Conservation (phyloP, 208 protist species). For the Acanthamoeba triangularis region DNA sequence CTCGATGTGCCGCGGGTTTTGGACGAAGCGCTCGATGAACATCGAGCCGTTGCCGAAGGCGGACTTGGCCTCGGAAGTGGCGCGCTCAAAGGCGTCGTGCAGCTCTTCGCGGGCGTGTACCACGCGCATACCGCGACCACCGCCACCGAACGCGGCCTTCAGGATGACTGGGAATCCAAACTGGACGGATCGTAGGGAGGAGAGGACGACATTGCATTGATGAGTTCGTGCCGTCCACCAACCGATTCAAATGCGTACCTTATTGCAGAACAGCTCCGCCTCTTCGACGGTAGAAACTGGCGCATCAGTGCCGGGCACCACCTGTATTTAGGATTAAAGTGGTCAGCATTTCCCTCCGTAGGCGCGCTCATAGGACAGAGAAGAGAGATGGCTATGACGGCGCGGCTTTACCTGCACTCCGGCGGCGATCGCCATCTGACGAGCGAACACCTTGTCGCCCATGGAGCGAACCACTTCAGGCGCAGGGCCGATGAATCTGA, state of each 20-base stretch:
- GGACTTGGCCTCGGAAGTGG: conserved; percentile 93
- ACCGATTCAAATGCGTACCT: conserved; percentile 86
- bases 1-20: conserved; percentile 87
- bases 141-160: conserved; percentile 97
- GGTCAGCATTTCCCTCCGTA: neutral
- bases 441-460: conserved; percentile 86
- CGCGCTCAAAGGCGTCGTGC: conserved; percentile 84
- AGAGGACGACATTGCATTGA: conserved; percentile 71
- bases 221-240: conserved; percentile 58
- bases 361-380: too few species aligned
- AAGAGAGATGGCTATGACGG: neutral
- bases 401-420: neutral
- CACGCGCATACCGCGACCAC: conserved; percentile 88
- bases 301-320: conserved; percentile 85
- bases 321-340: neutral
- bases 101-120: conserved; percentile 47
- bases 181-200: conserved; percentile 84
- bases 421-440: conserved; percentile 80
- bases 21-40: conserved; percentile 96
- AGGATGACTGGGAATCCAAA: conserved; percentile 98
- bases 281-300: conserved; percentile 75
- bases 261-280: conserved; percentile 91
- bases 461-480: conserved; percentile 79
- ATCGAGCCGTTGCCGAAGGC: conserved; percentile 96
- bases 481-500: conserved; percentile 83